Conservation (phyloP, 2,329 filamentous ascomycete species). For the Didymella keratinophila region DNA sequence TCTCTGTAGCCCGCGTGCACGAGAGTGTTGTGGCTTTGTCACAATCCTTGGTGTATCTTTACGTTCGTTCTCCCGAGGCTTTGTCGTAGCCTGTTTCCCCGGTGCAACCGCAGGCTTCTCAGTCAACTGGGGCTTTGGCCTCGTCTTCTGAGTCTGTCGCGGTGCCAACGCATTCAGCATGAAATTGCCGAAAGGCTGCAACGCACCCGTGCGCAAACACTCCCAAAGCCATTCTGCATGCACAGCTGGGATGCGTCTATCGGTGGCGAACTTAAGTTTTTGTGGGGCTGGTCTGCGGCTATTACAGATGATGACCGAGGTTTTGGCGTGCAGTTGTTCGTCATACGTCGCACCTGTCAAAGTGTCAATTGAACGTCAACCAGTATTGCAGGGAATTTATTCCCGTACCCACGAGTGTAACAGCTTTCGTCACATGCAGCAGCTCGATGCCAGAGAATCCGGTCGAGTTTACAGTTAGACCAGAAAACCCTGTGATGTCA, state of each 20-base stretch:
- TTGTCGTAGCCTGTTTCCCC: slow-evolving; percentile 33
- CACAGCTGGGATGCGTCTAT: slow-evolving; percentile 83
- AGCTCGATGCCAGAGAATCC: slow-evolving; percentile 86
- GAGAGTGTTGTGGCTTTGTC: slow-evolving; percentile 25
- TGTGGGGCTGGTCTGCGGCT: slow-evolving; percentile 66
- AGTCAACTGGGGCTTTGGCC: slow-evolving; percentile 22
- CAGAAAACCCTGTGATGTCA: slow-evolving; percentile 64
- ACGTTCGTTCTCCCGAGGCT: slow-evolving; percentile 33
- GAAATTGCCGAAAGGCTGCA: slow-evolving; percentile 58
- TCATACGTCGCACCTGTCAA: slow-evolving; percentile 74
- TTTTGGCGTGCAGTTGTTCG: slow-evolving; percentile 74
- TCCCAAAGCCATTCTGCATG: slow-evolving; percentile 84
- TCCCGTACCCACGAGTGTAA: slow-evolving; percentile 71
- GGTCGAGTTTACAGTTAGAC: slow-evolving; percentile 78
- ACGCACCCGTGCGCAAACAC: slow-evolving; percentile 67
- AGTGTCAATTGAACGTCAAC: slow-evolving; percentile 24
- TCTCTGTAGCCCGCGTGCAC: slow-evolving; percentile 21
- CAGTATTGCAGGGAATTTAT: slow-evolving; percentile 1
- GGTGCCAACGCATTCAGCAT: slow-evolving; percentile 30
- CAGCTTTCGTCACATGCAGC: slow-evolving; percentile 79
- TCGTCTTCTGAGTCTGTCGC: slow-evolving; percentile 28
- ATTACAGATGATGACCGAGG: slow-evolving; percentile 81
- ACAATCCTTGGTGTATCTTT: slow-evolving; percentile 29
- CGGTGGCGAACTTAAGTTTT: slow-evolving; percentile 79
- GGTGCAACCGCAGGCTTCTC: slow-evolving; percentile 31